Base-by-base conservation (phyloP, 345 rosid species). In the Heritiera littoralis region DNA sequence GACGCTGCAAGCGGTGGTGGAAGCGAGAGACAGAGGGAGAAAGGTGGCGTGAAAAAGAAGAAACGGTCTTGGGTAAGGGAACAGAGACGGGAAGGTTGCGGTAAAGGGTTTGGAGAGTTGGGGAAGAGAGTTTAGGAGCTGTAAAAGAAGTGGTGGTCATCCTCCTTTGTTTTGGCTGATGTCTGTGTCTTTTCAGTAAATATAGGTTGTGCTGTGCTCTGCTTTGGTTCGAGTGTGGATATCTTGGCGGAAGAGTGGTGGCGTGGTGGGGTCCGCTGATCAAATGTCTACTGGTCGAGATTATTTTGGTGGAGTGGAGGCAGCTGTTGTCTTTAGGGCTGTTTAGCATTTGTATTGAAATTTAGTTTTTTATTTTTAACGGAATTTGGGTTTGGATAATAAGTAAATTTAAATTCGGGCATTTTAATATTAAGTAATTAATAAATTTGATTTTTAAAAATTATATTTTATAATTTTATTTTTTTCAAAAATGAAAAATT, bases 111-210 rank as follows among this genome's bases (percentile, higher is more conserved):
- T 80, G 91, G 81, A 88, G 72, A 71, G 90, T 74, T 11, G 93
- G 88, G 55, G 92, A 89, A 79, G 87, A 84, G 5, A 94, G 91
- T 85, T 85, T 89, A 7, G 98, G 92, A 32, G 96, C 80, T 30
- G 95, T 67, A 8, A 86, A 77, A 70, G 85, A 80, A 9, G 86
- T 65, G 52, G 78, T 74, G 51, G 89, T 90, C 92, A 89, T 87
- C 54, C 45, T 58, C 28, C 0, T 40, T 43, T 23, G 56, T 56
- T n/a, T n/a, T 0, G 15, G 8, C 40, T 11, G 0, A 6, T 13
- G 63, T 46, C 69, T 38, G 10, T 5, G 17, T 35, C 28, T 20
- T 41, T 18, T 0, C 30, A 15, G 66, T 59, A 58, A 41, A 74
- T 74, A 74, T 58, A 58, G 66, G 23, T 40, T 66, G 12, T 66